Conservation (phyloP, 768 basidiomycete species). For the Pleurotus sapidus region DNA sequence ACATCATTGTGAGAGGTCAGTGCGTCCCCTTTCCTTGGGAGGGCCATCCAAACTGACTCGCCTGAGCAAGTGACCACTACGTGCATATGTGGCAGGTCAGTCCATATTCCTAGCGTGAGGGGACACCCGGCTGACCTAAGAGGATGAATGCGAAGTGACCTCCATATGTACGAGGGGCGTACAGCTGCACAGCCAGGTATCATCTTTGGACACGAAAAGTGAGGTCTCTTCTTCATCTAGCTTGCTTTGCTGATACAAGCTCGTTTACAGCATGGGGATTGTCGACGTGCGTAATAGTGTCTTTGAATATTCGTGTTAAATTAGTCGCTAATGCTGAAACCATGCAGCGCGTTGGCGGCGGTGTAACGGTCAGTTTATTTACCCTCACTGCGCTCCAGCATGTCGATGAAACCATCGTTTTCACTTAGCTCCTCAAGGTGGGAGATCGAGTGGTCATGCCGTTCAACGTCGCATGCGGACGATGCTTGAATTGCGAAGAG, state of each 20-base stretch:
- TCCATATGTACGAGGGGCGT: conserved; percentile 58
- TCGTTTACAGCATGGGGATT: conserved; percentile 42
- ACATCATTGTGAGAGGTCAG: conserved; percentile 47
- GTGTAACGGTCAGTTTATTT: conserved; percentile 33
- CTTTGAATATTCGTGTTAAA: too few relatives aligned
- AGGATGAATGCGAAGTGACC: conserved; percentile 28
- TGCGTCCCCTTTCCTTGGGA: neutral
- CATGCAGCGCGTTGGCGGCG: conserved; percentile 38
- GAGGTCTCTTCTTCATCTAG: neutral
- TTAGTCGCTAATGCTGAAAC: too few relatives aligned
- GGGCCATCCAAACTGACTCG: conserved; percentile 1
- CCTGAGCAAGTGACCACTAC: conserved; percentile 40
- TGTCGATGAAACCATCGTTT: neutral
- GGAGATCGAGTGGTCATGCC: conserved; percentile 62
- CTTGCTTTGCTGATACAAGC: neutral
- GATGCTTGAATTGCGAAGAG: conserved; percentile 55
- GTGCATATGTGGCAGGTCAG: conserved; percentile 49
- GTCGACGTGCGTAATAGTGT: conserved; percentile 32
- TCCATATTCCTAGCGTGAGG: neutral
- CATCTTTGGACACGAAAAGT: conserved; percentile 57
- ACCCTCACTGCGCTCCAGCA: neutral
- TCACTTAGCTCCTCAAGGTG: conserved; percentile 41
- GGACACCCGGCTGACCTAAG: neutral
- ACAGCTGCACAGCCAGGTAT: conserved; percentile 47
- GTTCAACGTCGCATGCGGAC: conserved; percentile 58